These are phyloP conservation scores for Trifolium fragiferum DNA, from an alignment of 306 rosid genomes.

Conservation along the genomic window DNA sequence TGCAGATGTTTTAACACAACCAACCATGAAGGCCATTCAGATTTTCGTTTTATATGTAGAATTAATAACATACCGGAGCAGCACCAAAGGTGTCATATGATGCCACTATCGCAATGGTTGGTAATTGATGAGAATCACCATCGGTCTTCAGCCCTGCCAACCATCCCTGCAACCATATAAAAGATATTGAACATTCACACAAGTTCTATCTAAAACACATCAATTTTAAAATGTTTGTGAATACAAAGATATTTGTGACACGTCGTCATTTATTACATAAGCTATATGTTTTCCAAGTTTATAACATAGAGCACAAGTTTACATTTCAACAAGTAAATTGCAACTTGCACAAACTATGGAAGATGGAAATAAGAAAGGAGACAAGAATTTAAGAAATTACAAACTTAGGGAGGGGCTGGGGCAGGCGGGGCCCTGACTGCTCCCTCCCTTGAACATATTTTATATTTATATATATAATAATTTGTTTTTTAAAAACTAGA, in stretches of 20 bases:
- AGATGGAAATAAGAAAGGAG: conserved; percentile 13
- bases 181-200: conserved; percentile 37
- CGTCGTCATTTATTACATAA: conserved; percentile 23
- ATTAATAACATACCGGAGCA: conserved; percentile 78
- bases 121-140: conserved; percentile 88
- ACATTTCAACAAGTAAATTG: conserved; percentile 13
- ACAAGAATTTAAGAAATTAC: conserved; percentile 7
- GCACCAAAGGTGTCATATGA: conserved; percentile 99
- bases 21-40: conserved; percentile 39
- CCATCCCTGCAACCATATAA: conserved; percentile 83
- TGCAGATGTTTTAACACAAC: conserved; percentile 41
- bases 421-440: no score
- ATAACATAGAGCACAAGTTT: not conserved
- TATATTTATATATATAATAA: no score
- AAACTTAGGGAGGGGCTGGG: no score
- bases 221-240: conserved; percentile 26
- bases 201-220: conserved; percentile 36
- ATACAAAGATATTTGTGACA: conserved; percentile 6
- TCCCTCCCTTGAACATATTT: no score
- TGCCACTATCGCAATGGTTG: conserved; percentile 97
- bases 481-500: no score
- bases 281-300: conserved; percentile 11
- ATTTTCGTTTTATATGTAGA: conserved; percentile 28
- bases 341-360: conserved; percentile 16
- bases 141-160: conserved; percentile 88